Evolutionary conservation across 192 early-diverging fungal genomes (phyloP), one percentile per base, ranked within the genome.

Genomic region (Coemansia sp.): DNA sequence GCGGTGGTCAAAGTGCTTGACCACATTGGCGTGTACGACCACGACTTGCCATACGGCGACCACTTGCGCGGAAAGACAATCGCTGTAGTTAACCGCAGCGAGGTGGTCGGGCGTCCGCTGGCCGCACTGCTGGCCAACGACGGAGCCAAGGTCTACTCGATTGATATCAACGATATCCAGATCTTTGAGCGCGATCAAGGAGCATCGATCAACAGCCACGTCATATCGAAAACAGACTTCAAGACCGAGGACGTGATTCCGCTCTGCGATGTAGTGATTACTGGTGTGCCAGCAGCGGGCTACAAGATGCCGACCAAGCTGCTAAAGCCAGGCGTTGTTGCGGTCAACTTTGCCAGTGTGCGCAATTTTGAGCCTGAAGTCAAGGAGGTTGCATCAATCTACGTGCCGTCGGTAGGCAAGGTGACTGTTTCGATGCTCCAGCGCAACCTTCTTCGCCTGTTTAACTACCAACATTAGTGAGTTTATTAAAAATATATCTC

Each of bases 361-460:
- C 89, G 91, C 62, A 99, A 99, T 81, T 97, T 97, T 81, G 89
- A 93, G 65, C 93, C 94, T 19, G 91, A 93, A 49, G 87, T 98
- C 63, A 92, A 92, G 74, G 86, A 91, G n/a, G 88, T 90, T 56
- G 94, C 97, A 34, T 89, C 91, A 21, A 95, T 99, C 71, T 99
- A 90, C 74, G 95, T 99, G 54, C 94, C 94, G 0, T 87, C 90
- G 4, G 93, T 99, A 10, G 97, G 97, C 47, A 98, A 99, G 74
- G 97, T 98, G 57, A 99, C 97, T 2, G 94, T 99, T 14, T 91
- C 94, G 12, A 99, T 99, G 97, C 84, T 99, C 36, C 88, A 97
- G 83, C 86, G 97, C 65, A 99, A 99, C 72, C 78, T 99, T 47
- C 72, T 98, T 42, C 86, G 97, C 25, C 83, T 97, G 23, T 88